Base-by-base conservation (phyloP, 2,329 filamentous ascomycete genomes). In the Aspergillus ochraceoroseus region DNA sequence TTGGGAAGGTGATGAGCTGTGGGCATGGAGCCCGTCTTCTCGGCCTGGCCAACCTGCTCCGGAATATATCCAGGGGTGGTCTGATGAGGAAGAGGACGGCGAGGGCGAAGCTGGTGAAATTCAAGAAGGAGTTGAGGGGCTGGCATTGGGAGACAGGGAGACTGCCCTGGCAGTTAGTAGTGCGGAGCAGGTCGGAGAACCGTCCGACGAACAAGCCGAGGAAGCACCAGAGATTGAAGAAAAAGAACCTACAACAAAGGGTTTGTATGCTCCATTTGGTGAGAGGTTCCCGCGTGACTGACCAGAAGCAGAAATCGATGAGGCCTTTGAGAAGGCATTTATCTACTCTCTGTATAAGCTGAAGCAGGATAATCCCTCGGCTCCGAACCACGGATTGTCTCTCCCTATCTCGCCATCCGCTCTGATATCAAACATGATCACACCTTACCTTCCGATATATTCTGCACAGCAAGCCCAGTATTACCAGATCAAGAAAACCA, bases 1-100 rank as follows among this genome's bases (percentile, higher is more conserved):
- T 54, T 84, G 81, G 80, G 71, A 73, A 45, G 79, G 80, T 1
- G 81, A 85, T 62, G 81, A 85, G 62, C 56, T 83, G n/a, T 84
- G 80, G 79, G 68, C 68, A 3, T 82, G 77, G 75, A 79, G 73
- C 52, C 67, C 71, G 20, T 67, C 65, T 18, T 75, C 72, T 4
- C 73, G 69, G 43, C 68, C 73, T 12, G 79, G 77, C 7, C 63
- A 64, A 26, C 62, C 70, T 11, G 65, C 74, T 8, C 79, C 80
- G 1, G 71, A 72, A 18, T 62, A 70, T 8, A 55, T 82, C 11
- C 64, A 73, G 12, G 77, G 72, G 0, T 83, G 71, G 67, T 63
- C 66, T 23, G 53, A 57, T 11, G 55, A 60, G n/a, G 54, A 55
- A 6, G 49, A 47, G 2, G 54, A 53, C 12, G 47, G 53, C 4